These are phyloP conservation scores for Cyclocybe cylindracea DNA, from an alignment of 768 basidiomycete genomes.

Conservation along the genomic window DNA sequence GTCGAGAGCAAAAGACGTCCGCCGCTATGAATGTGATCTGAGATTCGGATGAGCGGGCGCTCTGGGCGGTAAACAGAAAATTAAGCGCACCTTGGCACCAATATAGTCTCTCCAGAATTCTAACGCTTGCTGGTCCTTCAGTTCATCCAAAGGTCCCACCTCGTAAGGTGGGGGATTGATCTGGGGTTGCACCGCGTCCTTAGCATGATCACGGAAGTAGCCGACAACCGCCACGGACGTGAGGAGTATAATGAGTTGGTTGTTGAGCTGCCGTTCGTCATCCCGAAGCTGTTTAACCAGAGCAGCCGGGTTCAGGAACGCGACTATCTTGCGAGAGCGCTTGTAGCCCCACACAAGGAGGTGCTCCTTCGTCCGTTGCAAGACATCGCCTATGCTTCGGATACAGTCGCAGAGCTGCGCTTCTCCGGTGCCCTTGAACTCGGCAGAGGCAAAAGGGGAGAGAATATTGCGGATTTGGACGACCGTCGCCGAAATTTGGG, in stretches of 20 bases:
- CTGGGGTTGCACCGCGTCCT: neutral
- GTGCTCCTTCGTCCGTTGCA: slow-evolving; percentile 7
- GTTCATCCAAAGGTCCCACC: neutral
- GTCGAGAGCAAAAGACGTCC: neutral
- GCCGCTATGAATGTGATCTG: neutral
- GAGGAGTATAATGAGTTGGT: slow-evolving; percentile 5
- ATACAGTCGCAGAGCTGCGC: neutral
- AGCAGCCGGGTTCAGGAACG: slow-evolving; percentile 3
- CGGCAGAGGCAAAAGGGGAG: neutral
- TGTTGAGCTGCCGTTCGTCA: slow-evolving; percentile 1
- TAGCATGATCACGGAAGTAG: slow-evolving; percentile 3
- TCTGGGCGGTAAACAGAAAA: too few species aligned
- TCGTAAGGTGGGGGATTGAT: neutral
- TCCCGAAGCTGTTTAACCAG: slow-evolving; percentile 3
- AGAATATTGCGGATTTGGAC: slow-evolving; percentile 3
- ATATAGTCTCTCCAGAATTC: slow-evolving; percentile 6
- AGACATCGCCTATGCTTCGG: neutral
- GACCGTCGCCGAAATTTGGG: slow-evolving; percentile 1
- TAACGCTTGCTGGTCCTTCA: neutral
- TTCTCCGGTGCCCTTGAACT: neutral
- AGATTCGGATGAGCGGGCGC: neutral
- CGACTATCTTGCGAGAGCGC: neutral
- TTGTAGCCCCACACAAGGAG: slow-evolving; percentile 4
- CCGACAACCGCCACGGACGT: slow-evolving; percentile 3
- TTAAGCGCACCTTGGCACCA: slow-evolving; percentile 3